Percentiles rank a stretch among this genome's conserved stretches.
phyloP scores from a whole-genome alignment of 2,329 filamentous ascomycete genomes.

The Bipolaris sorokiniana region DNA sequence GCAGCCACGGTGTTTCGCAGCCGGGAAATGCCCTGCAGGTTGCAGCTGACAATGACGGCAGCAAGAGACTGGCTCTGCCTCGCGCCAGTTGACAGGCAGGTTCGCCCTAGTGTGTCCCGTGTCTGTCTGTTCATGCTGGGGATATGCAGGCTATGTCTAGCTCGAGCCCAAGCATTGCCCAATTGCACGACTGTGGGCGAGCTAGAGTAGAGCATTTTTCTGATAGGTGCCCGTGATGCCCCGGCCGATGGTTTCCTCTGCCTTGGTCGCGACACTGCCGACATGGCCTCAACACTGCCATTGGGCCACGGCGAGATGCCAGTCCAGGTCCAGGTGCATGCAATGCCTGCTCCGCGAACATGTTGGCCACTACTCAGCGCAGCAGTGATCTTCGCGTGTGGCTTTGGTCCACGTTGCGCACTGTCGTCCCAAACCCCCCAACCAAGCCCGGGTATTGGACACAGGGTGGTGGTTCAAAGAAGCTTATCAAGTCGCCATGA shows the following conservation, averaged over 20 bases:
- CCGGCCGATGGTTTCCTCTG: conserved; percentile 12
- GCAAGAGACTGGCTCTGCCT: conserved; percentile 19
- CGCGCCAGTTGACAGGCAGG: conserved; percentile 18
- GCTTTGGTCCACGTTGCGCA: conserved; percentile 13
- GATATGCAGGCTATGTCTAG: conserved; percentile 36
- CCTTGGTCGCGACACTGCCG: conserved; percentile 23
- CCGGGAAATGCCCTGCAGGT: conserved; percentile 18
- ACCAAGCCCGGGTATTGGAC: conserved; percentile 24
- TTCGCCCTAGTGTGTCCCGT: conserved; percentile 45
- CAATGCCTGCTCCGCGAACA: conserved; percentile 26
- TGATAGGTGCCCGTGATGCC: conserved; percentile 32
- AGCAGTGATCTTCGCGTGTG: conserved; percentile 20
- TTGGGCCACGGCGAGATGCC: conserved; percentile 19
- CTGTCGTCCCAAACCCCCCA: conserved; percentile 7
- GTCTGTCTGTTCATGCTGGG: conserved; percentile 49
- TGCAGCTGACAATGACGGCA: conserved; percentile 20
- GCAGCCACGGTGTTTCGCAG: conserved; percentile 21
- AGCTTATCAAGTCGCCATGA: conserved; percentile 40
- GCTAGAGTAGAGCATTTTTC: conserved; percentile 28
- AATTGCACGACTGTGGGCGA: conserved; percentile 29
- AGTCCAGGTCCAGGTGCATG: conserved; percentile 4
- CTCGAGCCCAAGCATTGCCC: conserved; percentile 23
- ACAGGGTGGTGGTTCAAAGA: conserved; percentile 29
- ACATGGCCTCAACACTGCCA: conserved; percentile 22
- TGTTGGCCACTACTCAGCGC: conserved; percentile 28